Evolutionary conservation across 2,329 filamentous ascomycete species (phyloP).

Genomic region (Aspergillus brunneoviolaceus): DNA sequence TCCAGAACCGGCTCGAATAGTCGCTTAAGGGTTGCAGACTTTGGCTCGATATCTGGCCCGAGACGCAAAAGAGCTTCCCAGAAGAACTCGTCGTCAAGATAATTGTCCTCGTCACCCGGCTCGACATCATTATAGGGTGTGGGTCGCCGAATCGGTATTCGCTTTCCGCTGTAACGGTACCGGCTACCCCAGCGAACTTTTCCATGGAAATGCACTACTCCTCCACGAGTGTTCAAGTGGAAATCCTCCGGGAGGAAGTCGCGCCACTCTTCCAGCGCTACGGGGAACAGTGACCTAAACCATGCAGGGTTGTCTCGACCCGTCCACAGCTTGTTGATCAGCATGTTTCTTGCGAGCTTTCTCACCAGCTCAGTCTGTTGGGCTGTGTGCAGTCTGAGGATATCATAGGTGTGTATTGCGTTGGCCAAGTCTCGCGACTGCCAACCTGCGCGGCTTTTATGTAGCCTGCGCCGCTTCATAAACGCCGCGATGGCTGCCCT

Average conservation of each 20-base stretch:
- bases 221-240: constrained; percentile 39
- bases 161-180: constrained; percentile 16
- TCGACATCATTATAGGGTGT: constrained; percentile 13
- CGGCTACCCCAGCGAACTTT: constrained; percentile 19
- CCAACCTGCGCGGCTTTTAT: constrained; percentile 5
- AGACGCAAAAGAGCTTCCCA: constrained; percentile 17
- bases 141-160: constrained; percentile 24
- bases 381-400: constrained; percentile 29
- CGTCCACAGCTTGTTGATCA: constrained; percentile 22
- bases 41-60: constrained; percentile 9
- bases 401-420: constrained; percentile 35
- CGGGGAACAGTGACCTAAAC: constrained; percentile 41
- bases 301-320: constrained; percentile 26
- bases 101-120: constrained; percentile 17
- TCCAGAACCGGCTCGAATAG: constrained; percentile 15
- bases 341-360: constrained; percentile 23
- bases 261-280: constrained; percentile 49
- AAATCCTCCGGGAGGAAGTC: constrained; percentile 46
- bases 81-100: constrained; percentile 28
- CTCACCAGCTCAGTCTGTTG: constrained; percentile 30
- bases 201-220: constrained; percentile 42
- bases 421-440: constrained; percentile 27
- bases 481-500: constrained; percentile 26
- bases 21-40: constrained; percentile 15
- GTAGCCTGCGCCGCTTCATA: constrained; percentile 16